Conservation (phyloP, 495 filamentous ascomycete genomes). For the Parathielavia appendiculata region DNA sequence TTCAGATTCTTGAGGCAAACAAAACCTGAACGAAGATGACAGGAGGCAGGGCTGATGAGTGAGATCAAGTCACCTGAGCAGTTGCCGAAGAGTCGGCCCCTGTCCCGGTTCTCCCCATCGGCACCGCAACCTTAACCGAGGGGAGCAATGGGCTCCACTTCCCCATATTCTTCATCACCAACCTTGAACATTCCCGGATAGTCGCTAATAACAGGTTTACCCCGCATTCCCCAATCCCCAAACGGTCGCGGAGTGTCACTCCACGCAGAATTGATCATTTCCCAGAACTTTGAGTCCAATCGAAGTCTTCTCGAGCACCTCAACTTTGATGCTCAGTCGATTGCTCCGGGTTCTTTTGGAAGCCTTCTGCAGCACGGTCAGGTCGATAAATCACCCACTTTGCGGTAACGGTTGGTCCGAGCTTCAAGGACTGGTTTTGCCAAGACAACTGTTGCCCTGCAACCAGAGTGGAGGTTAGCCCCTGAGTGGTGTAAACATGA, state of each 20-base stretch:
- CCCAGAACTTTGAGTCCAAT: background rate
- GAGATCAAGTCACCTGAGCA: background rate
- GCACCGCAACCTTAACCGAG: too few species aligned
- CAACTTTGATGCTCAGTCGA: background rate
- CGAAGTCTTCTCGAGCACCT: background rate
- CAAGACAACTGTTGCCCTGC: background rate
- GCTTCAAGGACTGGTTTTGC: background rate
- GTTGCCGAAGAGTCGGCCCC: background rate
- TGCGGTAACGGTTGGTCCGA: background rate
- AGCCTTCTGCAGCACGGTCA: background rate
- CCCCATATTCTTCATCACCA: too few species aligned
- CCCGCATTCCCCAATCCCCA: too few species aligned
- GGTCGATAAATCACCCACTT: background rate
- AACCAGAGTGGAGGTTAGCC: background rate
- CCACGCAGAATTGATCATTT: too few species aligned
- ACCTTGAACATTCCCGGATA: too few species aligned
- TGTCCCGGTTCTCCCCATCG: background rate
- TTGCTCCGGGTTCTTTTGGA: background rate
- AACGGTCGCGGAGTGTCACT: too few species aligned
- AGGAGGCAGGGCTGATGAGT: background rate
- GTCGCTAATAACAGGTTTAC: too few species aligned
- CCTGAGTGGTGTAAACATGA: conserved; percentile 8
- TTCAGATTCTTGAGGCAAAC: too few species aligned
- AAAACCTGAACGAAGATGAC: too few species aligned
- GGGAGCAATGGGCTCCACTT: too few species aligned